Evolutionary conservation across 148 eudicot species (phyloP), one percentile per base, ranked within the genome.

Genomic region (Pouteria glomerata): DNA sequence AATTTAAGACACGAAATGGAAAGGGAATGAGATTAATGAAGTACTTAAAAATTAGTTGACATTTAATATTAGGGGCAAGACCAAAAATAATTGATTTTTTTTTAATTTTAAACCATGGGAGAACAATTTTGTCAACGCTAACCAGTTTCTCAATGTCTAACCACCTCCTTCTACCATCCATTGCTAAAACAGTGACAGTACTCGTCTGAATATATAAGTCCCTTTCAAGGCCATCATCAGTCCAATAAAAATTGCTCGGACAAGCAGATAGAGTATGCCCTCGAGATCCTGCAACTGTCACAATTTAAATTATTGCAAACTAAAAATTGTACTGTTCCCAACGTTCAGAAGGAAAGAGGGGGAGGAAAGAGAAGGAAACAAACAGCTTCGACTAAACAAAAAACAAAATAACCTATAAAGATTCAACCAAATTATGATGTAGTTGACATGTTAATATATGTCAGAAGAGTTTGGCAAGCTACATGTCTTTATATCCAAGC

Each of bases 151-250:
- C 82, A 72, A 95, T 88, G 86, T 95, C 97, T 83, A 95, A 77
- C 99, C 99, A 95, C 69, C 99, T 87, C 74, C 97, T 86, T 75
- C 91, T 86, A 16, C 97, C 99, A 81, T 95, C 98, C 99, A 92
- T 92, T 47, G 97, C 97, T 78, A 89, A 79, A 72, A 92, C 84
- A 71, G 97, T 89, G 75, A 95, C 87, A 21, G 92, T 88, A 51
- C 82, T 55, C 7, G 90, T 84, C 78, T 87, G 86, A 77, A 95
- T 87, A 81, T 95, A 88, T 19, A 95, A 82, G 82, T 95, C 99
- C 81, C 75, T 88, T 82, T 95, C 99, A 57, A 91, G 89, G 80
- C 86, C 84, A 71, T 88, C 96, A 67, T 88, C 82, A 69, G 70
- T 83, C 98, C 97, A 92, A 50, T 72, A 88, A 77, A 77, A 50